Evolutionary conservation across 2,329 filamentous ascomycete species (phyloP), one percentile per base, ranked within the genome.

Genomic region (Dactylellina cionopaga): DNA sequence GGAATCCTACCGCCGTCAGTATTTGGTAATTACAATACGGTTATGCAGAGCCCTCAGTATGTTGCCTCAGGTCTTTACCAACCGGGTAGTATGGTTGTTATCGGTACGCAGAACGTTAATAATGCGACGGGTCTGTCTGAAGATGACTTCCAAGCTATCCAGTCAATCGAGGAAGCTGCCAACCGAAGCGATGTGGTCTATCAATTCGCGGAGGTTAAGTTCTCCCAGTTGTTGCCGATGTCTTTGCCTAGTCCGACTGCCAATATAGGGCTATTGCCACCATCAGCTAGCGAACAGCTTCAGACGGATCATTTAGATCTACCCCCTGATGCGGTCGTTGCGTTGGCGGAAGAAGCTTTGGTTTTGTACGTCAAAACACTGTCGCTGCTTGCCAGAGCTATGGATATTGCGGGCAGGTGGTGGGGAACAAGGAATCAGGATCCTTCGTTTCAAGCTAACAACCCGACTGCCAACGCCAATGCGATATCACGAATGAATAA

Each of bases 181-280:
- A 95, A 92, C 29, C 86, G 93, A 37, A 97, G 93, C 78, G 93
- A 99, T 80, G 95, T 97, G 46, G 93, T 99, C 1, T 99, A 93
- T 79, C 93, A 94, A 2, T 98, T 99, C 80, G 95, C 95, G 4
- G 94, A 99, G 81, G 94, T 99, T 78, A 99, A 99, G 81, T 97
- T 96, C 81, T 95, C 96, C 80, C 95, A 99, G 80, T 85, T 99
- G n/a, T 87, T 97, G 52, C 95, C 95, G 2, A 83, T 95, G 44
- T 88, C 92, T 0, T 27, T 66, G 22, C 95, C 94, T 0, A 94
- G 91, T 2, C 79, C 79, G 19, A 80, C 81, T 75, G 41, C 78
- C 46, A 76, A 76, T 56, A 64, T 80, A 49, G 74, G 77, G 35
- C 60, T 80, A 69, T 39, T 80, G 66, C 63, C 77, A 5, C 74